Evolutionary conservation across 495 filamentous ascomycete species (phyloP), one percentile per base, ranked within the genome.

Genomic region (Tuber calosporum): DNA sequence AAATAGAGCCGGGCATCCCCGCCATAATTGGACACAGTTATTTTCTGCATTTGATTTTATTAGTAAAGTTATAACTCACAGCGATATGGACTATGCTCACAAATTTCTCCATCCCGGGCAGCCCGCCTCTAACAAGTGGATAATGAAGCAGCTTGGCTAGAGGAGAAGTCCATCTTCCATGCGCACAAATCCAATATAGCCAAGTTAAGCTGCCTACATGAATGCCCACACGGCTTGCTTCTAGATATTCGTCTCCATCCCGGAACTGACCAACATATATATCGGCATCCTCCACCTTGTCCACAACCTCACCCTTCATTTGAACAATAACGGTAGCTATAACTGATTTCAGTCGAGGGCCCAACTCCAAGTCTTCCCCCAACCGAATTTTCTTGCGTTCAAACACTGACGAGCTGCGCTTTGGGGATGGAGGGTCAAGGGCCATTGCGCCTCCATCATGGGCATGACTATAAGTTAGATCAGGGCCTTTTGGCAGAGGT

Each of bases 21-120:
- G 40, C 92, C 91, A 81, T 99, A 99, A 82, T 97, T 98, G 0
- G 94, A 97, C 3, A 99, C 84, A 72, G 92, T 94, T 76, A 99
- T 95, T 15, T 79, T 72, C 79, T 81, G 68, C 15, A 45, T 42
- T 34, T 1, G 13, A 11, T 6, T 37, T 17, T 69, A 73, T 79
- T 26, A 79, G 77, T 68, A 30, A 22, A 38, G 30, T 40, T 45
- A 15, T 26, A n/a, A 15, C 39, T 48, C 15, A 9, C 58, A 7
- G n/a, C 1, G 39, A 41, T 19, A 48, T 36, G 62, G 34, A 34
- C 43, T 4, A 62, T 36, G 22, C 77, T 70, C 72, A 84, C 86
- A 79, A 90, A 85, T 15, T 86, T 85, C 75, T 91, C 81, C 81
- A 98, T 97, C 1, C 92, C 94, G 0, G 91, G 89, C 26, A 99